Percentiles rank a stretch among this genome's conserved stretches.
Conservation (phyloP, 768 basidiomycete genomes). For the Termitomyces sp. region DNA sequence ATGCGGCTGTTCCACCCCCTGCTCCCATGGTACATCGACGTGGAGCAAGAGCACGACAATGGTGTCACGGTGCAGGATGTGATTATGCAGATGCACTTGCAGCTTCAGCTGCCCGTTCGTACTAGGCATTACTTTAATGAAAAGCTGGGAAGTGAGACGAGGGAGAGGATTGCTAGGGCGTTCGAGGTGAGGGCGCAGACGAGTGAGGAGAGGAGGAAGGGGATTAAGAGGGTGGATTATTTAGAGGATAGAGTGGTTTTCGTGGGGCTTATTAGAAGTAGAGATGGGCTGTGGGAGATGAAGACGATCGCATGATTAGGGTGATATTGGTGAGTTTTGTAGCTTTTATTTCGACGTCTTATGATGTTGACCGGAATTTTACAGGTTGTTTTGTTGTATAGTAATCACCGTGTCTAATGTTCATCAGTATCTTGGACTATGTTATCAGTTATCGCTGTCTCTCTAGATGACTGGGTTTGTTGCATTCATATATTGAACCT, state of each 20-base stretch:
- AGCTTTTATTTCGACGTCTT: too few species aligned
- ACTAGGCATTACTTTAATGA: conserved; percentile 60
- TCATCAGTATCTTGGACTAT: too few species aligned
- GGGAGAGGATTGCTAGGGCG: conserved; percentile 39
- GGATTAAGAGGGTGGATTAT: conserved; percentile 59
- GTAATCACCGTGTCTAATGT: too few species aligned
- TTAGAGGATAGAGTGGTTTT: conserved; percentile 50
- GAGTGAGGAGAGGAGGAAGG: conserved; percentile 28
- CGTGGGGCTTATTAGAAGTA: conserved; percentile 49
- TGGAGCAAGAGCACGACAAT: conserved; percentile 37
- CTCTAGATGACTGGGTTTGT: too few species aligned
- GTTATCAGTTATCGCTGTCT: too few species aligned
- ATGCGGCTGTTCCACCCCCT: conserved; percentile 56
- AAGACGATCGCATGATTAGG: conserved; percentile 28
- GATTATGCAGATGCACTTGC: conserved; percentile 39
- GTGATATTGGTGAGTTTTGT: conserved; percentile 54
- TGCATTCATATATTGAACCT: too few species aligned
- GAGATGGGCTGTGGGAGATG: conserved; percentile 64
- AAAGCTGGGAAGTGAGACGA: conserved; percentile 43
- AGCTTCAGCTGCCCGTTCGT: conserved; percentile 42
- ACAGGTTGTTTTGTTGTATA: too few species aligned
- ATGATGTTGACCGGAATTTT: too few species aligned
- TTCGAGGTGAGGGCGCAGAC: conserved; percentile 41
- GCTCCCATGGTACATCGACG: conserved; percentile 69
- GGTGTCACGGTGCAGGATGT: conserved; percentile 63